phyloP scores from a whole-genome alignment of 1,284 basidiomycete species.

The Tilletia indica region DNA sequence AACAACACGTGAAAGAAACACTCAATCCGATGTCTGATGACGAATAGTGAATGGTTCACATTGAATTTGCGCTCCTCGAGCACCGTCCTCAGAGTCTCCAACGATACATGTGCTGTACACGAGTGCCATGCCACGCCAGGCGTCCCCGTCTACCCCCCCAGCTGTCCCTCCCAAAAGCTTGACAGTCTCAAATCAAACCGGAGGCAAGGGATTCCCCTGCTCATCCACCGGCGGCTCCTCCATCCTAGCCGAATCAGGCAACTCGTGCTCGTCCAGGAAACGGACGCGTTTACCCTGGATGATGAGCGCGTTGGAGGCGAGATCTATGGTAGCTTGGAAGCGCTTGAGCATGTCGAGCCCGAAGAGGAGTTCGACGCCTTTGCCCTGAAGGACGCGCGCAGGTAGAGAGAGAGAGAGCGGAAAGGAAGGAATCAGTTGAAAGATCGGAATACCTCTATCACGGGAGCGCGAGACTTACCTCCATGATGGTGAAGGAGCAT shows the following conservation, averaged over 20 bases:
- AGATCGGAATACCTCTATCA: not conserved
- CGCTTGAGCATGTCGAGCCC: slow-evolving; percentile 98
- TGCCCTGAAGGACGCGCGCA: slow-evolving; percentile 59
- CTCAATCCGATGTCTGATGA: no score
- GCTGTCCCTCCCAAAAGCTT: not conserved
- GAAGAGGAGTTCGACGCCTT: slow-evolving; percentile 86
- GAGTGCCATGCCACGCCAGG: no score
- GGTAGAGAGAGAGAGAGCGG: not conserved
- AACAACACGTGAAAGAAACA: no score
- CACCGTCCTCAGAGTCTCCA: no score
- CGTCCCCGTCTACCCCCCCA: not conserved
- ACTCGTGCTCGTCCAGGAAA: slow-evolving; percentile 90
- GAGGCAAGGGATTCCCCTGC: slow-evolving; percentile 26
- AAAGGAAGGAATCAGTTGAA: slow-evolving; percentile 5
- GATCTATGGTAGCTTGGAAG: slow-evolving; percentile 91
- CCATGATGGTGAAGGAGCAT: slow-evolving; percentile 92
- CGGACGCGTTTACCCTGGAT: slow-evolving; percentile 81
- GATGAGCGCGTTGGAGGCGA: slow-evolving; percentile 79
- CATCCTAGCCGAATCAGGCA: slow-evolving; percentile 55
- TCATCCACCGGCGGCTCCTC: slow-evolving; percentile 49
- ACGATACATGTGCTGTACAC: no score
- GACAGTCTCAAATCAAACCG: not conserved
- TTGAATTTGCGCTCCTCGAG: no score
- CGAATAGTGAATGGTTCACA: no score
- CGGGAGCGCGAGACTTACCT: slow-evolving; percentile 56